Base-by-base conservation (phyloP, 257 asterid genomes). In the Cordia subcordata region DNA sequence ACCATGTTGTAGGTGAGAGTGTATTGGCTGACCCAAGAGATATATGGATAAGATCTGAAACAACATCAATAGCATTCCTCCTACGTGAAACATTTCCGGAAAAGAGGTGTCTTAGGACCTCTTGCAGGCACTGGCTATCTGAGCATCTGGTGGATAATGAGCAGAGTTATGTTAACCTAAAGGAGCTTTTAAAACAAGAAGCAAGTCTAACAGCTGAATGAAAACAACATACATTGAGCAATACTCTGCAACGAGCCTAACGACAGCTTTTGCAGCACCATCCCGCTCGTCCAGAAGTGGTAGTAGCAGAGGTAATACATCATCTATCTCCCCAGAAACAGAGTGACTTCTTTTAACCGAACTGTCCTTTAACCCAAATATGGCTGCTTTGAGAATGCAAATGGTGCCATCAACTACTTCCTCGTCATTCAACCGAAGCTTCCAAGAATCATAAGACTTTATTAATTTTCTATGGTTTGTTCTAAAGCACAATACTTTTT, bases 251-350 rank as follows among this genome's bases (percentile, higher is more conserved):
- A 90, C 73, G 70, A 90, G 96, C 73, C 79, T 87, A 45, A 82
- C 77, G 59, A 82, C 82, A 56, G 96, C 98, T 80, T 80, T 90
- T 32, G 95, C 86, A 16, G 96, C 90, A 58, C 80, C 81, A 75
- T 90, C 96, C 61, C 78, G 81, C 73, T 87, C 96, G 62, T 90
- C 95, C 80, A 87, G 72, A 78, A 90, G 82, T 58, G 77, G 72
- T 60, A 85, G 74, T 67, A 90, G 73, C 67, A 78, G 35, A 35
- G 89, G 87, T 63, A 90, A 77, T 32, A 67, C 67, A 82, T 75
- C 78, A 59, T 79, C 84, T 80, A 85, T 81, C 68, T 81, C 81
- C 58, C 77, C 73, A 70, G 46, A 40, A 22, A 74, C 85, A 47
- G 59, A 76, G 67, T 61, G 54, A 66, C 68, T 55, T 66, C 68